Percentiles rank a stretch among this genome's conserved stretches.
Evolutionary conservation across 768 basidiomycete species (phyloP).

Genomic region (Tricholoma flavovirens): DNA sequence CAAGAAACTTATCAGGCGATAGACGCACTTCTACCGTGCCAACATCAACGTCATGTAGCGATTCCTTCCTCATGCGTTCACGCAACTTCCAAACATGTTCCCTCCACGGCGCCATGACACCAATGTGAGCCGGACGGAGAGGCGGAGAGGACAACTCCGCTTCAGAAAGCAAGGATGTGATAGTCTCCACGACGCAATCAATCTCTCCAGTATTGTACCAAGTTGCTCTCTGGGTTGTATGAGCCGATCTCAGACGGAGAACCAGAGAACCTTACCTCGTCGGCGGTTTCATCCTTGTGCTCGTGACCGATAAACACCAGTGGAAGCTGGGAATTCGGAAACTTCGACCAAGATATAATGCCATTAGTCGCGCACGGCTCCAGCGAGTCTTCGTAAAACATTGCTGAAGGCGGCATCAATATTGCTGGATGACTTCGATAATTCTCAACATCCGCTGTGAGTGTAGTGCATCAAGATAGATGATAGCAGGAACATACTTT

Average conservation of each 20-base stretch:
- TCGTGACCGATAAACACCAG: slow-evolving; percentile 41
- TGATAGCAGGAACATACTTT: slow-evolving; percentile 26
- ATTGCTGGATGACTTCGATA: slow-evolving; percentile 49
- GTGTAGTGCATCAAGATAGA: neutral
- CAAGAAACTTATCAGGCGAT: neutral
- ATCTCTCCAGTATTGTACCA: slow-evolving; percentile 49
- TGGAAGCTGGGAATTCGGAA: slow-evolving; percentile 34
- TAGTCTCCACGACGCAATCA: slow-evolving; percentile 30
- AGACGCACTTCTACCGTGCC: slow-evolving; percentile 43
- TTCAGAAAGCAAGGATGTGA: slow-evolving; percentile 35
- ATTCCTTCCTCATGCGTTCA: slow-evolving; percentile 36
- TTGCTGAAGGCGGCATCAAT: slow-evolving; percentile 47
- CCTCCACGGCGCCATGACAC: slow-evolving; percentile 48
- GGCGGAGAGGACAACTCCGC: slow-evolving; percentile 32
- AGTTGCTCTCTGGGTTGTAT: slow-evolving; percentile 33
- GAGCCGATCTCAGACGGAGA: neutral
- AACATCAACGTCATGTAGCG: slow-evolving; percentile 39
- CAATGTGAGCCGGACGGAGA: slow-evolving; percentile 36
- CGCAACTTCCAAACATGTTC: slow-evolving; percentile 49
- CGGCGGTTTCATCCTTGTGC: slow-evolving; percentile 36
- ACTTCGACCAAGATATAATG: slow-evolving; percentile 32
- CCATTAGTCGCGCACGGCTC: slow-evolving; percentile 42
- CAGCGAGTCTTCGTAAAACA: slow-evolving; percentile 48
- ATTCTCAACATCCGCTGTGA: slow-evolving; percentile 24
- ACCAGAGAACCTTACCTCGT: slow-evolving; percentile 30